Evolutionary conservation across 192 early-diverging fungal genomes (phyloP), one percentile per base, ranked within the genome.

Genomic region (Blastocladiella britannica): DNA sequence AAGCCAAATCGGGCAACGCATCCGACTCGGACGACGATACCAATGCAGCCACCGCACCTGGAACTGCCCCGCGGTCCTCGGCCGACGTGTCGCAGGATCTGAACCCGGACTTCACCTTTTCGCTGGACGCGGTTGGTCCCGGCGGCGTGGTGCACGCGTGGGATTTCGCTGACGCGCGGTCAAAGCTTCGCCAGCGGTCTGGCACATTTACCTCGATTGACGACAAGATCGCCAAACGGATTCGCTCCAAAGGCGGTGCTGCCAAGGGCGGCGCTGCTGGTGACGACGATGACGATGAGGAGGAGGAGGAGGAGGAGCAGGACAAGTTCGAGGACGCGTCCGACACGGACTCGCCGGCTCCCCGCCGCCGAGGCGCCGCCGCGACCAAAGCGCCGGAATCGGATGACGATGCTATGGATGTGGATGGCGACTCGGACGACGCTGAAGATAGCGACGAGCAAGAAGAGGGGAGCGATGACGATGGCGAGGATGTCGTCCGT

Each of bases 91-190:
- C 37, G 15, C 12, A 67, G 12, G 81, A 79, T 24, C 72, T 89
- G 51, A 81, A 86, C 57, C 71, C 77, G 8, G 79, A 68, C 22
- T 93, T 93, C 58, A 74, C 79, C 5, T 84, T 93, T 55, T 82
- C 84, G 57, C 63, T 83, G 26, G 85, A 87, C 27, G 79, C 82
- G 53, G 85, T 82, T 53, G 73, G 71, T 22, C 58, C 70, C 52
- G 68, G 76, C 58, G 62, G 73, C 12, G 65, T 70, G n/a, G 70
- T 69, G 7, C 72, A 85, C 62, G 71, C 78, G 5, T 84, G 87
- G 76, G 88, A 93, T 62, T 91, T 93, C 58, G 77, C 77, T 9
- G 72, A 76, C 52, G 88, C 86, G 25, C 72, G 84, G 55, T 83
- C 77, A 4, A 82, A 79, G 64, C 66, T 65, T 28, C 72, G 74